phyloP scores from a whole-genome alignment of 129 eudicot species.

The Chrysanthemum lavandulifolium region DNA sequence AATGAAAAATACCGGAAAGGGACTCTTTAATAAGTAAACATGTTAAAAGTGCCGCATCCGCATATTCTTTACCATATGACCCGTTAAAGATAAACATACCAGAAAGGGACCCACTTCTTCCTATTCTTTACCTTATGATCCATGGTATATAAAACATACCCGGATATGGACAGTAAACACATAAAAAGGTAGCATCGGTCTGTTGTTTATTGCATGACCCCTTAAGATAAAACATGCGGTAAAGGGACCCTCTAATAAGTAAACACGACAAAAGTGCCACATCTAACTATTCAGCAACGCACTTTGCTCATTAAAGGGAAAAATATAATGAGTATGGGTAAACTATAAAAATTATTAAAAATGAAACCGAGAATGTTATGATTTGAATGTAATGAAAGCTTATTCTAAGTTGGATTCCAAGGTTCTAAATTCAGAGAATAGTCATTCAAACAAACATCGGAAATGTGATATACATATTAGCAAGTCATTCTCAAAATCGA shows the following conservation, averaged over 20 bases:
- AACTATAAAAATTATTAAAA: neutral
- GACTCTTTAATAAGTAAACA: too few relatives aligned
- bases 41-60: neutral
- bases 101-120: too few relatives aligned
- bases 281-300: neutral
- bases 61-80: neutral
- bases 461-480: neutral
- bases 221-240: too few relatives aligned
- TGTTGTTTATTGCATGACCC: too few relatives aligned
- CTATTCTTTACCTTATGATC: too few relatives aligned
- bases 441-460: neutral
- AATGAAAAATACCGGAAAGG: too few relatives aligned
- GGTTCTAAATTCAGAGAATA: neutral
- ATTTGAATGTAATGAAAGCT: neutral
- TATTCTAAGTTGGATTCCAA: neutral
- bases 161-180: too few relatives aligned
- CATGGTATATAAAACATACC: too few relatives aligned
- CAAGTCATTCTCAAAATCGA: neutral
- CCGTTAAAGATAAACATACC: too few relatives aligned
- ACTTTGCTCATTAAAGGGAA: neutral
- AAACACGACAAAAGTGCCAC: too few relatives aligned
- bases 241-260: too few relatives aligned
- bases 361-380: neutral
- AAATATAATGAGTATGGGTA: neutral
- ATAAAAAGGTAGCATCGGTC: too few relatives aligned